Conservation (phyloP, 441 rosid species). For the Flueggea neowawraea region DNA sequence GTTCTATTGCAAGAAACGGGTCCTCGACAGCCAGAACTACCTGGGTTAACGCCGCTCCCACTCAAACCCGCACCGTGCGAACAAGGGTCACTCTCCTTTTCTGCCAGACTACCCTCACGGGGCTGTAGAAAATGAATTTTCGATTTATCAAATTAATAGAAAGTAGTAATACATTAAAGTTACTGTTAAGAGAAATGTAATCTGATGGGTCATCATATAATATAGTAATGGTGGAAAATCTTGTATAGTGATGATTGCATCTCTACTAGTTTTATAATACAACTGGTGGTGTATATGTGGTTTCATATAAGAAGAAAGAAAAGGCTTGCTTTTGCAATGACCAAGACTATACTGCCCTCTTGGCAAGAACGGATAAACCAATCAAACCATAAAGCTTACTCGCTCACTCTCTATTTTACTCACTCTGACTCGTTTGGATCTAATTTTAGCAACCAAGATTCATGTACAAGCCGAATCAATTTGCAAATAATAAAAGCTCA, state of each 20-base stretch:
- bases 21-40: too few species aligned
- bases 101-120: too few species aligned
- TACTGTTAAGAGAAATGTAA: too few species aligned
- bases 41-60: too few species aligned
- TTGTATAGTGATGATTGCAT: neutral
- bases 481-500: too few species aligned
- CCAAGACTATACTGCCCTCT: conserved; percentile 26
- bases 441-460: neutral
- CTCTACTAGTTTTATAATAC: neutral
- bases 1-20: too few species aligned
- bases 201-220: too few species aligned
- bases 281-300: conserved; percentile 4
- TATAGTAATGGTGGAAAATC: neutral
- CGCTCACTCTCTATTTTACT: neutral
- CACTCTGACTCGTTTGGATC: conserved; percentile 4
- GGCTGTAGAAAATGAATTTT: too few species aligned
- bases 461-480: too few species aligned
- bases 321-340: conserved; percentile 37
- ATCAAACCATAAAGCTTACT: conserved; percentile 21
- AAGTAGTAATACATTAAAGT: neutral
- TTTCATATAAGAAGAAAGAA: conserved; percentile 14
- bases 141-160: too few species aligned
- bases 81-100: too few species aligned
- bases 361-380: conserved; percentile 39
- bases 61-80: too few species aligned